Conservation (phyloP, 2,329 filamentous ascomycete genomes). For the Triangularia setosa region DNA sequence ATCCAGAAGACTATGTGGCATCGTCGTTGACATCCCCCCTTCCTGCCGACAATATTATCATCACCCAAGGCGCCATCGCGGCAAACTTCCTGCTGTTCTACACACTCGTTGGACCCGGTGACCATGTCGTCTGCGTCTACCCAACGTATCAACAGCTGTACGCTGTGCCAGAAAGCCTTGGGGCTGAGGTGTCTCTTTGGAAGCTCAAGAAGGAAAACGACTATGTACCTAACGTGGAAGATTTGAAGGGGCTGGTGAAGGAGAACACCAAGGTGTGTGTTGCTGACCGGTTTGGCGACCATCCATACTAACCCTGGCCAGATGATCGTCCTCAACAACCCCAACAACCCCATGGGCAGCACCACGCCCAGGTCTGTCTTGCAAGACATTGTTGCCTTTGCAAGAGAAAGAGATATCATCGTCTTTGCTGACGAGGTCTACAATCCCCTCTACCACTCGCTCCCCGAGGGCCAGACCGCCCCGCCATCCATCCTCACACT, state of each 20-base stretch:
- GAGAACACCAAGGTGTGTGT: constrained; percentile 65
- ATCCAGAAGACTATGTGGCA: neutral
- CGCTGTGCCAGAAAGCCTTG: constrained; percentile 66
- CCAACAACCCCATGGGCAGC: constrained; percentile 78
- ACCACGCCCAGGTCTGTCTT: constrained; percentile 61
- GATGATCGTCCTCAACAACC: constrained; percentile 61
- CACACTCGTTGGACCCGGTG: constrained; percentile 64
- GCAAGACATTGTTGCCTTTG: constrained; percentile 58
- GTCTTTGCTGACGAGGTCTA: constrained; percentile 80
- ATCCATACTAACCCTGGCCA: constrained; percentile 17
- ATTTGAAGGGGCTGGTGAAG: constrained; percentile 62
- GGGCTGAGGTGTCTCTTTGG: constrained; percentile 76
- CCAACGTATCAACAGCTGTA: constrained; percentile 87
- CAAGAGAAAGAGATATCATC: constrained; percentile 58
- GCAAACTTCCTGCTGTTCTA: constrained; percentile 84
- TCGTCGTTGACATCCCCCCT: constrained; percentile 36
- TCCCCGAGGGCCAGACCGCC: constrained; percentile 45
- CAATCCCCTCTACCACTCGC: constrained; percentile 72
- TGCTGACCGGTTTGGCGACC: neutral
- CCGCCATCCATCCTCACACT: constrained; percentile 68
- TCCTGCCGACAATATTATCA: constrained; percentile 60
- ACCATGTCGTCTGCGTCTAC: constrained; percentile 83
- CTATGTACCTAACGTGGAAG: constrained; percentile 64
- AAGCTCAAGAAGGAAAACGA: constrained; percentile 57
- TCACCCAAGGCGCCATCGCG: constrained; percentile 75